Evolutionary conservation across 164 flowering plant genomes (phyloP).

Genomic region (Vitis riparia): DNA sequence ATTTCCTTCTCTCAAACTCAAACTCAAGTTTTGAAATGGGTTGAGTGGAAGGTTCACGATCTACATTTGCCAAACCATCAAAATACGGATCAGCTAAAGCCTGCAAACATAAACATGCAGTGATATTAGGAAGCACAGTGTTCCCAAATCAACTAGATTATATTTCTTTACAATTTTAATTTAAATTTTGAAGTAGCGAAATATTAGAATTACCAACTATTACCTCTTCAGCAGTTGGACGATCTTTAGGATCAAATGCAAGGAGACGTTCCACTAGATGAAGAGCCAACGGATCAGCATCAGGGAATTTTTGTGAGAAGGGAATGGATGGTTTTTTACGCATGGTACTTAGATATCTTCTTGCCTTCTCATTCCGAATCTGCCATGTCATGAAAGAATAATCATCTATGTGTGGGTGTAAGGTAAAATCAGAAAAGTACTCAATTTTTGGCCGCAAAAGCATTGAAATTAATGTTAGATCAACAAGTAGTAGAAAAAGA

Average conservation of each 20-base stretch:
- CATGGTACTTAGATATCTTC: conserved; percentile 65
- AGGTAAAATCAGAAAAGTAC: too few relatives aligned
- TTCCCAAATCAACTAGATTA: background rate
- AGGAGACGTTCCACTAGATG: conserved; percentile 55
- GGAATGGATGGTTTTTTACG: conserved; percentile 57
- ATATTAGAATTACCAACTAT: background rate
- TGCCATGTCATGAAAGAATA: conserved; percentile 18
- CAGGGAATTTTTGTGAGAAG: conserved; percentile 65
- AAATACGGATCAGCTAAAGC: conserved; percentile 70
- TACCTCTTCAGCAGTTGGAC: conserved; percentile 73
- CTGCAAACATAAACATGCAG: conserved; percentile 26
- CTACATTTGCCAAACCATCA: conserved; percentile 57
- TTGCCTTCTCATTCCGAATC: conserved; percentile 81
- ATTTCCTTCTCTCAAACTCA: conserved; percentile 68
- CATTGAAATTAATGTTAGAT: too few relatives aligned
- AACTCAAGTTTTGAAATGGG: conserved; percentile 74
- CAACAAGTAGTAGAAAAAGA: too few relatives aligned
- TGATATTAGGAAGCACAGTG: background rate
- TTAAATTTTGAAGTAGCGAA: background rate
- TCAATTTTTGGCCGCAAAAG: too few relatives aligned
- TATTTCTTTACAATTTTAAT: background rate
- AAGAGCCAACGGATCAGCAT: conserved; percentile 67
- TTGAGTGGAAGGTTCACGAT: conserved; percentile 72
- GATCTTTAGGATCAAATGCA: conserved; percentile 73
- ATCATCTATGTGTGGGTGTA: background rate